These are phyloP conservation scores for Harrya chromipes DNA, from an alignment of 768 basidiomycete genomes.

Conservation along the genomic window DNA sequence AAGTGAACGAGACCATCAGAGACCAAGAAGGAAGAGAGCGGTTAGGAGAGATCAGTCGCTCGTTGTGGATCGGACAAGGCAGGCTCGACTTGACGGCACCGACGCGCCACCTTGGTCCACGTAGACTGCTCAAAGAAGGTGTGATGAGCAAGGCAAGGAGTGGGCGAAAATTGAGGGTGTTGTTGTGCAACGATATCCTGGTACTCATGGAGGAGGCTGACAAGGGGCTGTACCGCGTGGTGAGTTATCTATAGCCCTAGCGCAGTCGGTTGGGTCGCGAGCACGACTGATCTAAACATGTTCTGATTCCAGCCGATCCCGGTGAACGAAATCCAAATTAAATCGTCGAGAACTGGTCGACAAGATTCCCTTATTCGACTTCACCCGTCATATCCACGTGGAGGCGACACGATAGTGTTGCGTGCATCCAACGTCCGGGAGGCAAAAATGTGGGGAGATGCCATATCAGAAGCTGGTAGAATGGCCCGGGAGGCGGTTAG, in stretches of 20 bases:
- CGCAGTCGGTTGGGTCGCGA: too few relatives aligned
- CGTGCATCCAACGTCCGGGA: constrained; percentile 57
- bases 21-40: constrained; percentile 78
- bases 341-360: constrained; percentile 46
- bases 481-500: constrained; percentile 15
- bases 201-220: constrained; percentile 75
- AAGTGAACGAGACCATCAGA: constrained; percentile 88
- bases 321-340: constrained; percentile 61
- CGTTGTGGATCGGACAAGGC: constrained; percentile 86
- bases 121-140: constrained; percentile 80
- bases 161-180: constrained; percentile 67
- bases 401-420: constrained; percentile 66
- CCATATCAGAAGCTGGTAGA: constrained; percentile 29
- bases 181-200: constrained; percentile 88
- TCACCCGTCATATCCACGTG: constrained; percentile 63
- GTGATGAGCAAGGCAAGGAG: constrained; percentile 78
- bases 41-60: constrained; percentile 68
- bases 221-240: constrained; percentile 79
- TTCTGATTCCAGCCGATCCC: constrained; percentile 73
- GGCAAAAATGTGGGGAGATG: constrained; percentile 50
- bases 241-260: constrained; percentile 31
- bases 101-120: constrained; percentile 79
- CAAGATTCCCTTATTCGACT: constrained; percentile 72
- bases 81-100: constrained; percentile 89
- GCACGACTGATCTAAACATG: not conserved